Base-by-base conservation (phyloP, 148 eudicot genomes). In the Oxyria digyna region DNA sequence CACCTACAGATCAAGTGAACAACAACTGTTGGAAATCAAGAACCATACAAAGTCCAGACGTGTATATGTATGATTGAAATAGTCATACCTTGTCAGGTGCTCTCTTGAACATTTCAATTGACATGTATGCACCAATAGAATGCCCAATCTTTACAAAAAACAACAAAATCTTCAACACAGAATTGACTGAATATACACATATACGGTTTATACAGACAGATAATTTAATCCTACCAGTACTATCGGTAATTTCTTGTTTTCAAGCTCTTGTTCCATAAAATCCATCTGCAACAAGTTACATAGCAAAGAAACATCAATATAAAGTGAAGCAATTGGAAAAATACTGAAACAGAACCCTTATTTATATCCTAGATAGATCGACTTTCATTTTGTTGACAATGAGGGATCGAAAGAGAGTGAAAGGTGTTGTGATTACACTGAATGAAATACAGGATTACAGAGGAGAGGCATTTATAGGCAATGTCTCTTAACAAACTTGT, bases 101-200 rank as follows among this genome's bases (percentile, higher is more conserved):
- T 83, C 82, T 81, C 75, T 77, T 89, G 42, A 83, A 68, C 42
- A 86, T 71, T 76, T 89, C 96, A 35, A 87, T 71, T 67, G 96
- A 83, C 52, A 93, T 87, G 76, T 85, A 80, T 71, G 94, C 78
- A 59, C 98, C 98, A 77, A 93, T 83, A 49, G 98, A 93, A 75
- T 89, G 98, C 67, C 88, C 98, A 73, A 93, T 86, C 98, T 93
- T 72, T 74, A 74, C 62, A 81, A 70, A 69, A 38, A 32, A 57
- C 17, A 14, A 24, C 15, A 49, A 29, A 41, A 59, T 43, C 55
- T 37, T 21, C 11, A 66, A 38, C 20, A 37, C 38, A 45, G 12
- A 42, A 68, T 17, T 31, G 49, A 33, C 8, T 63, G 69, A 9
- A 66, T 24, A 40, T 38, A 21, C 20, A 15, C 0, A 2, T 1